These are phyloP conservation scores for Tuber magnatum DNA, from an alignment of 495 filamentous ascomycete genomes.

Conservation along the genomic window DNA sequence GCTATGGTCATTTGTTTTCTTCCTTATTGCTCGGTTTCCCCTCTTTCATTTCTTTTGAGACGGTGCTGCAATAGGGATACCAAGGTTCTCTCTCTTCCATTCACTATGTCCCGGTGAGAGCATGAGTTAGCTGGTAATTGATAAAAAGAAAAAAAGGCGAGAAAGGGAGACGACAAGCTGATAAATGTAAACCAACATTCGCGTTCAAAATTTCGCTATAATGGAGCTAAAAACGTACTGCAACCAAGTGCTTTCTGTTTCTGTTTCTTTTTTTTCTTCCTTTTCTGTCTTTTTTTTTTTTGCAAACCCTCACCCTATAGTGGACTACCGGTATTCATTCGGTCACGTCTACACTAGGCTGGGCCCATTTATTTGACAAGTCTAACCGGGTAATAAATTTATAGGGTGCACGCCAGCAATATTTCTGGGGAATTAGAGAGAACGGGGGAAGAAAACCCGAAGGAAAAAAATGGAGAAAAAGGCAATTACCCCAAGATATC, in stretches of 20 bases:
- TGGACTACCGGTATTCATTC: neutral
- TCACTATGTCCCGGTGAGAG: neutral
- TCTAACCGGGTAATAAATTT: neutral
- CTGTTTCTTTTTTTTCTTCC: neutral
- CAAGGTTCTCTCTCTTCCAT: neutral
- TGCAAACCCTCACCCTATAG: neutral
- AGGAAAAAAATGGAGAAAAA: neutral
- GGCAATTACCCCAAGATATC: constrained; percentile 54
- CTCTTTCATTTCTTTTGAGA: neutral
- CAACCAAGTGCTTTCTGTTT: neutral
- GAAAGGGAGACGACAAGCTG: neutral
- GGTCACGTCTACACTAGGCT: neutral
- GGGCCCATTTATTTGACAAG: neutral
- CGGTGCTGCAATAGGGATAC: neutral
- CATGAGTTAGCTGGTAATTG: neutral
- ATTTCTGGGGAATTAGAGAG: neutral
- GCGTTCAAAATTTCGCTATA: neutral
- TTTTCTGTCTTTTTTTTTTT: neutral
- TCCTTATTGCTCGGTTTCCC: neutral
- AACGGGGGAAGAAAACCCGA: neutral
- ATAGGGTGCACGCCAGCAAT: neutral
- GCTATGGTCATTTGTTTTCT: neutral
- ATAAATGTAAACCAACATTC: constrained; percentile 4
- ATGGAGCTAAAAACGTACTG: neutral
- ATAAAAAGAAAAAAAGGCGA: neutral